Conservation (phyloP, 306 rosid species). For the Corylus americana region DNA sequence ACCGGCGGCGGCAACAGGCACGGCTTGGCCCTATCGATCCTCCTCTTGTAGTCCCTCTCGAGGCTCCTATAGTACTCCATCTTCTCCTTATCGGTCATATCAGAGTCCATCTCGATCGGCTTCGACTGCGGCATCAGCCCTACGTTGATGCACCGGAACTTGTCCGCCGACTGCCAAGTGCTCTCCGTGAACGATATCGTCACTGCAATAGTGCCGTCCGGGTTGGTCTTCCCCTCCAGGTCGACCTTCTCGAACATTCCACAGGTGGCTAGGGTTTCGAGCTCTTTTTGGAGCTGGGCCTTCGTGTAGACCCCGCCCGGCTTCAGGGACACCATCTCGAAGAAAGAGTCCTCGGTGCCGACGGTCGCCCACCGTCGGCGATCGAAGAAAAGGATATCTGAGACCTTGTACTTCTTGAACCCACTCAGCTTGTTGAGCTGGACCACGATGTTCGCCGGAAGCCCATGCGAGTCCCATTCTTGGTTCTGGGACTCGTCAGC, state of each 20-base stretch:
- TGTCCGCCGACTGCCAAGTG: constrained; percentile 84
- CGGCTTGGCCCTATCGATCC: constrained; percentile 73
- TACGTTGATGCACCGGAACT: constrained; percentile 88
- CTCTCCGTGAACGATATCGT: constrained; percentile 77
- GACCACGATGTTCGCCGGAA: constrained; percentile 81
- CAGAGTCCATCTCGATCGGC: constrained; percentile 81
- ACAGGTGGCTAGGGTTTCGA: constrained; percentile 72
- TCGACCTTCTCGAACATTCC: constrained; percentile 99
- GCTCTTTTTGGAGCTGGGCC: constrained; percentile 87
- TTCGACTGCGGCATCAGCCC: constrained; percentile 81
- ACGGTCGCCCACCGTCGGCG: constrained; percentile 48
- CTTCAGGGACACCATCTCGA: constrained; percentile 82
- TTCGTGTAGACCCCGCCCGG: constrained; percentile 81
- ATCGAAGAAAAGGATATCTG: constrained; percentile 78
- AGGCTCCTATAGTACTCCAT: constrained; percentile 65
- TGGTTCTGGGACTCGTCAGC: constrained; percentile 69
- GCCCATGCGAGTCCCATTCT: constrained; percentile 87
- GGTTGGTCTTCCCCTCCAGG: constrained; percentile 83
- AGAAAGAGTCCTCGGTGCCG: constrained; percentile 82
- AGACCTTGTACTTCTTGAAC: constrained; percentile 80
- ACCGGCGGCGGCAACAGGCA: constrained; percentile 72
- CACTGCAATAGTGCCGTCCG: constrained; percentile 70
- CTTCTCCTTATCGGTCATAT: constrained; percentile 95
- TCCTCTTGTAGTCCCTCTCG: constrained; percentile 86
- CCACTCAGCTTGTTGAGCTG: constrained; percentile 83